Percentiles rank a stretch among this genome's conserved stretches.
phyloP scores from a whole-genome alignment of 129 eudicot genomes.

The Artemisia tridentata region DNA sequence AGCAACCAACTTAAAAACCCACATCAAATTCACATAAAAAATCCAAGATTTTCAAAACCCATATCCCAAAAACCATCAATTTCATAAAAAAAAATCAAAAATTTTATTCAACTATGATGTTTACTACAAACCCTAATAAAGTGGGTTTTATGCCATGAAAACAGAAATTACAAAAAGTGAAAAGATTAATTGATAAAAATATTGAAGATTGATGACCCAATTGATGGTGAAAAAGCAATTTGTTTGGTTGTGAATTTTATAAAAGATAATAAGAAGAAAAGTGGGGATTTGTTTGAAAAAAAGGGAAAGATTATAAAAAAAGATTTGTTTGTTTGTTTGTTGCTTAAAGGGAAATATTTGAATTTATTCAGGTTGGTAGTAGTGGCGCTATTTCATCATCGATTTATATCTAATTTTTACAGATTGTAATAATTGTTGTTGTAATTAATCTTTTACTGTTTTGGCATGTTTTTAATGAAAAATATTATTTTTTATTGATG shows the following conservation, averaged over 20 bases:
- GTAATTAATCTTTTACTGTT: no score
- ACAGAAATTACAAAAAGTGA: conserved; percentile 19
- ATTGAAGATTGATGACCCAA: background rate
- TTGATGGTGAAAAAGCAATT: conserved; percentile 8
- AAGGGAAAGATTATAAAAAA: conserved; percentile 9
- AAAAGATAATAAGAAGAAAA: background rate
- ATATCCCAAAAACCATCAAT: background rate
- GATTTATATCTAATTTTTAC: conserved; percentile 24
- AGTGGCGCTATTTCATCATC: conserved; percentile 39
- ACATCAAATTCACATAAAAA: conserved; percentile 32
- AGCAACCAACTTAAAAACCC: conserved; percentile 44
- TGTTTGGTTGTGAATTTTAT: conserved; percentile 1
- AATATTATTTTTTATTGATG: no score
- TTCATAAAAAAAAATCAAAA: conserved; percentile 7
- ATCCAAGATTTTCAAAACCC: background rate
- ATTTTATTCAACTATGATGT: background rate
- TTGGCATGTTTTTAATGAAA: no score
- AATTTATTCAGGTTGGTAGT: conserved; percentile 38
- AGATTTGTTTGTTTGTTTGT: conserved; percentile 26
- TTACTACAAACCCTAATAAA: conserved; percentile 2
- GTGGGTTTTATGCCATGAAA: background rate
- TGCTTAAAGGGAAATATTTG: conserved; percentile 40
- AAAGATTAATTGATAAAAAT: background rate
- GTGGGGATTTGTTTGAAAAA: conserved; percentile 23
- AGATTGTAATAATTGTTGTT: conserved; percentile 1